Base-by-base conservation (phyloP, 2,329 filamentous ascomycete genomes). In the Colletotrichum siamense region DNA sequence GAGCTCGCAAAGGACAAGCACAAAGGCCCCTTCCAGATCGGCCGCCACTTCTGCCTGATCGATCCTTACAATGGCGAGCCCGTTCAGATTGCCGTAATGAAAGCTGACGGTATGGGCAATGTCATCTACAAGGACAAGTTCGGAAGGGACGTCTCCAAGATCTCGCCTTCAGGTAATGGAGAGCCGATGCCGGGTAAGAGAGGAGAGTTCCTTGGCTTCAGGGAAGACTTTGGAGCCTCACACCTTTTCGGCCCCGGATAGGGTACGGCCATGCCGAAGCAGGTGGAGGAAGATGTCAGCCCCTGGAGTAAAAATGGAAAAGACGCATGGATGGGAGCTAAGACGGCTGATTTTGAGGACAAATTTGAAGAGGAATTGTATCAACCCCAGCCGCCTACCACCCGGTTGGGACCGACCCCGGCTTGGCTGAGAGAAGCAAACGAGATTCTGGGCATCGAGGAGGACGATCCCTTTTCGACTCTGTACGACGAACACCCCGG, bases 191-290 rank as follows among this genome's bases (percentile, higher is more conserved):
- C 62, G 62, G 73, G 73, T 8, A 61, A 8, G 8, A 73, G 63
- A 30, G 73, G 73, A 16, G 73, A 75, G 39, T 75, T 75, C 30
- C n/a, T 26, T 10, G 69, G 73, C n/a, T 73, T 75, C 22, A 26
- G 16, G 13, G 69, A 57, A 13, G 71, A 64, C 16, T 32, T 15
- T 15, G 30, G 62, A 5, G 69, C 73, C 39, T 30, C 73, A 8
- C 52, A 39, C 49, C n/a, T 75, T 6, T 32, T 30, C 16, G 69
- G 73, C 36, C 24, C 73, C 52, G 70, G 36, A 32, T 75, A 68
- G 73, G 72, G 44, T n/a, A 39, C 70, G 69, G 36, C n/a, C 16
- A 68, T 55, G 39, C 62, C 36, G 12, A n/a, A 9, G n/a, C 26
- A 34, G n/a, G 15, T 24, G 6, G 55, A 67, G 44, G 24, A 22